A percentile compares a stretch with the other conserved stretches of the same genome.
Evolutionary conservation across 805 yeast genomes (phyloP).

Genomic region (Zygosaccharomyces rouxii): DNA sequence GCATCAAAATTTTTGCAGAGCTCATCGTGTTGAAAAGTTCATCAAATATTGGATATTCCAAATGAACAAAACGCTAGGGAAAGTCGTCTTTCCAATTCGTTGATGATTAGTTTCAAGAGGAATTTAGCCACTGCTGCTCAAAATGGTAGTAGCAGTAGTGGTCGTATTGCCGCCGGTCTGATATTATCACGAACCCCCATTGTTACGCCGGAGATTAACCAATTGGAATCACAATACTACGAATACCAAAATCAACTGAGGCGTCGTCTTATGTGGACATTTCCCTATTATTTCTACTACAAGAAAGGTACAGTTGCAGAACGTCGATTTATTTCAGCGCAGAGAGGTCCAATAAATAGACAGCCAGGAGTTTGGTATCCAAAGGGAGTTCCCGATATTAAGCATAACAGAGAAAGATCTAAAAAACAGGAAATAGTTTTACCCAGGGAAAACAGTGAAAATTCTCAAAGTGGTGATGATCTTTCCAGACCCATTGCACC

Average conservation of each 20-base stretch:
- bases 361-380: slow-evolving; percentile 76
- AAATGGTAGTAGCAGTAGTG: slow-evolving; percentile 17
- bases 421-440: slow-evolving; percentile 71
- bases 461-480: slow-evolving; percentile 45
- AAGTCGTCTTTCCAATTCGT: not conserved
- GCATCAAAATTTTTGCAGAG: slow-evolving; percentile 1
- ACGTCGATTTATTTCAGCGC: slow-evolving; percentile 69
- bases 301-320: slow-evolving; percentile 86
- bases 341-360: slow-evolving; percentile 66
- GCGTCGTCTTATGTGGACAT: slow-evolving; percentile 93
- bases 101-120: slow-evolving; percentile 13
- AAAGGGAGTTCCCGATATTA: slow-evolving; percentile 79
- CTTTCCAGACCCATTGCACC: slow-evolving; percentile 65
- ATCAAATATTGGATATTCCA: not conserved
- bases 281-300: slow-evolving; percentile 89
- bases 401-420: slow-evolving; percentile 84
- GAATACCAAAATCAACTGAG: slow-evolving; percentile 82
- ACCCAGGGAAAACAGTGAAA: slow-evolving; percentile 55
- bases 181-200: slow-evolving; percentile 79
- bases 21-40: not conserved
- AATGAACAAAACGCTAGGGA: not conserved
- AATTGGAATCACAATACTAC: slow-evolving; percentile 71
- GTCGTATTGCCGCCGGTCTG: slow-evolving; percentile 44
- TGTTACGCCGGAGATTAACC: slow-evolving; percentile 69
- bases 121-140: slow-evolving; percentile 19